These are phyloP conservation scores for Cyamopsis tetragonoloba DNA, from an alignment of 306 rosid genomes.

Conservation along the genomic window DNA sequence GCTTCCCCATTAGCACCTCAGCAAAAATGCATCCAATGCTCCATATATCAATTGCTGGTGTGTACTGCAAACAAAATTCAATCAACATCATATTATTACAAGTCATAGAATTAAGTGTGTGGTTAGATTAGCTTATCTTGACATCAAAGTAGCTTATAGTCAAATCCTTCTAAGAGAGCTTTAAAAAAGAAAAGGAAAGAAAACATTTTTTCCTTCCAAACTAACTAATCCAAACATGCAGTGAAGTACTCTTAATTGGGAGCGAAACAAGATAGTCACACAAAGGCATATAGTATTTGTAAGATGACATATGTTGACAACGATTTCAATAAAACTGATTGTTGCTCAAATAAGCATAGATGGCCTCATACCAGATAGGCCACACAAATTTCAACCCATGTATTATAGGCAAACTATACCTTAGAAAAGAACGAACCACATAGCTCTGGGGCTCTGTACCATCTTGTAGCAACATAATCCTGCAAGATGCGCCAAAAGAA, in stretches of 20 bases:
- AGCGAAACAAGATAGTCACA: not conserved
- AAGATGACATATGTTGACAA: not conserved
- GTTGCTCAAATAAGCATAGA: conserved; percentile 1
- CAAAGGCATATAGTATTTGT: not conserved
- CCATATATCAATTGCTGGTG: conserved; percentile 42
- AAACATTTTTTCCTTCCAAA: not conserved
- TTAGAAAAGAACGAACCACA: conserved; percentile 78
- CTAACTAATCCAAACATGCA: not conserved
- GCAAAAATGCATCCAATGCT: conserved; percentile 44
- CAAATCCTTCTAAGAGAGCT: not conserved
- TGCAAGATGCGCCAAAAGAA: conserved; percentile 24
- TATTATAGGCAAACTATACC: conserved; percentile 38
- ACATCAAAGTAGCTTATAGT: not conserved
- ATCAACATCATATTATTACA: not conserved
- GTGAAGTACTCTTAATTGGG: not conserved
- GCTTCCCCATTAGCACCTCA: conserved; percentile 51
- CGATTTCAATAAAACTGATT: not conserved
- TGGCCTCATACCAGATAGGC: not conserved
- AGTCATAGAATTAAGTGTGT: not conserved
- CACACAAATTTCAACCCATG: not conserved
- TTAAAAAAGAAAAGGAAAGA: not conserved
- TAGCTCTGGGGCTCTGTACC: conserved; percentile 92
- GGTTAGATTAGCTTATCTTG: not conserved
- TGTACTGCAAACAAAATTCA: conserved; percentile 28
- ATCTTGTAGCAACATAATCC: conserved; percentile 92